A percentile compares a stretch with the other conserved stretches of the same genome.
These are phyloP conservation scores for Blastomyces parvus DNA, from an alignment of 2,329 filamentous ascomycete genomes.

Conservation along the genomic window DNA sequence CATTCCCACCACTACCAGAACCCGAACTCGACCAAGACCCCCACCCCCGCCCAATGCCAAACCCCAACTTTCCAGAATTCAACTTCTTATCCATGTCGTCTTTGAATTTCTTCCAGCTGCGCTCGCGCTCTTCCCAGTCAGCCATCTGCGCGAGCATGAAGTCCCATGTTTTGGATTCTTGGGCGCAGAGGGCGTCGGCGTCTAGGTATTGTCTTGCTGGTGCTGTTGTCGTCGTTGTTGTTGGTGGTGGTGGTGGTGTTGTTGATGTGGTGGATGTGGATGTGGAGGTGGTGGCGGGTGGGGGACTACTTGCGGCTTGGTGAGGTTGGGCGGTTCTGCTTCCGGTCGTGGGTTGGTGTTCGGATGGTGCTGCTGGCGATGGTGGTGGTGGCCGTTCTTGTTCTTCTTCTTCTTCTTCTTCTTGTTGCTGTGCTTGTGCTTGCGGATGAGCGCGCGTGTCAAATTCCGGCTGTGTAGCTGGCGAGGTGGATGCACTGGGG, in stretches of 20 bases:
- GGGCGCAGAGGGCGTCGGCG: constrained; percentile 21
- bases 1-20: background rate
- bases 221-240: no score
- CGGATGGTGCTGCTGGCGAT: background rate
- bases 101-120: constrained; percentile 27
- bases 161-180: constrained; percentile 33
- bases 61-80: constrained; percentile 17
- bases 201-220: constrained; percentile 9
- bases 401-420: background rate
- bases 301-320: no score
- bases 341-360: background rate
- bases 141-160: constrained; percentile 36
- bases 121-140: constrained; percentile 34
- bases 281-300: background rate
- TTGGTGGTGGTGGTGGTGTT: background rate
- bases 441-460: background rate
- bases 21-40: constrained; percentile 3
- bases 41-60: constrained; percentile 14
- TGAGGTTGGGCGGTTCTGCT: no score
- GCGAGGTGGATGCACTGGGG: background rate
- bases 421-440: background rate
- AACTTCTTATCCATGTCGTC: constrained; percentile 21
- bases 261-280: background rate
- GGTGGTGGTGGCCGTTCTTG: background rate
- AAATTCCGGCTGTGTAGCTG: background rate